A percentile compares a stretch with the other conserved stretches of the same genome.
Evolutionary conservation across 257 asterid genomes (phyloP).

Genomic region (Cynanchum wilfordii): DNA sequence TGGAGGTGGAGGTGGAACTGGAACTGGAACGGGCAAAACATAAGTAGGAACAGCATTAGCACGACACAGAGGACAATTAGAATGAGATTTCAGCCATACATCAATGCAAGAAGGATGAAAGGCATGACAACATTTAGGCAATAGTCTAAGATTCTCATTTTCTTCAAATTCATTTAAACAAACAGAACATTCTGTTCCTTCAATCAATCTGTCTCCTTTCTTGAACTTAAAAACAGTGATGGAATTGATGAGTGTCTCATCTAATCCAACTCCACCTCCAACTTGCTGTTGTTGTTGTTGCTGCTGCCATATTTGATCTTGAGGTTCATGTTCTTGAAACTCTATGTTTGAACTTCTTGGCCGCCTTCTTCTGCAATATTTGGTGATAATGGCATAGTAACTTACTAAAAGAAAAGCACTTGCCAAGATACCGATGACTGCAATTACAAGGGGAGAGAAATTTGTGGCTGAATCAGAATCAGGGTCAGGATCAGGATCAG

Average conservation of each 20-base stretch:
- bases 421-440: constrained; percentile 58
- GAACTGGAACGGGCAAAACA: not conserved
- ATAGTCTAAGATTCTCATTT: constrained; percentile 53
- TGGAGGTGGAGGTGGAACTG: constrained; percentile 1
- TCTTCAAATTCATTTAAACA: constrained; percentile 69
- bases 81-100: constrained; percentile 70
- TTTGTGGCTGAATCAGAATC: constrained; percentile 37
- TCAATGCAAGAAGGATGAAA: constrained; percentile 81
- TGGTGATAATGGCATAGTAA: constrained; percentile 62
- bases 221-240: constrained; percentile 51
- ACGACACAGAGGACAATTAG: constrained; percentile 80
- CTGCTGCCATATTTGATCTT: no score
- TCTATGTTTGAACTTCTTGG: constrained; percentile 9
- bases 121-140: constrained; percentile 87
- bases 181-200: constrained; percentile 68
- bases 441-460: constrained; percentile 60
- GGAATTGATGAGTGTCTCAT: constrained; percentile 46
- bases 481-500: constrained; percentile 37
- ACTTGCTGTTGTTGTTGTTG: no score
- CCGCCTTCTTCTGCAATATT: constrained; percentile 50
- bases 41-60: constrained; percentile 29
- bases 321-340: constrained; percentile 5
- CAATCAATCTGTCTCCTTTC: constrained; percentile 48
- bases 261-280: constrained; percentile 34
- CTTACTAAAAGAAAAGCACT: constrained; percentile 58